Base-by-base conservation (phyloP, 202 grass and related monocot species). In the Panicum hallii region DNA sequence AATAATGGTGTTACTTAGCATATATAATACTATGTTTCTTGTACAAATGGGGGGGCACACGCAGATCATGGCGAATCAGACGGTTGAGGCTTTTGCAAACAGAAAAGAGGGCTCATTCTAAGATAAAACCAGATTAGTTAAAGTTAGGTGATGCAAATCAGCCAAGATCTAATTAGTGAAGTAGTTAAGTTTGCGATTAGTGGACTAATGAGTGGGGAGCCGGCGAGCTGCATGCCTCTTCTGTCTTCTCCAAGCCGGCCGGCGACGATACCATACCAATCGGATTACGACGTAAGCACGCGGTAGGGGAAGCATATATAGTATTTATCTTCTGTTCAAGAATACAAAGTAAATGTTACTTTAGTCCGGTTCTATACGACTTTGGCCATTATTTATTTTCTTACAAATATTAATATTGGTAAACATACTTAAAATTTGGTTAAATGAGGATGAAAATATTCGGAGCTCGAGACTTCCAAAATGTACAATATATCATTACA, bases 81-180 rank as follows among this genome's bases (percentile, higher is more conserved):
- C 7, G 19, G 68, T 34, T 16, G 28, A 0, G 26, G 6, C 55
- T 72, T 72, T 82, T 23, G 42, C n/a, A 45, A 73, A 34, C 66
- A 82, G 19, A 72, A 72, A n/a, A 40, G 55, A 5, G 36, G 9
- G 11, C 19, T n/a, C 16, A 9, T n/a, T 66, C 34, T 16, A 42
- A 16, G 28, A 77, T 4, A 3, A 61, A 74, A 61, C 0, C 6
- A 6, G n/a, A 26, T 26, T 61, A 15, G 13, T 44, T 58, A 28
- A 40, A 15, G 13, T 44, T 58, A 28, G 55, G 55, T 26, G 17
- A 38, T 50, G 28, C 66, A 72, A 72, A 82, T 82, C 67, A 72
- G 17, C 16, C 41, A 72, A 47, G 41, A 72, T 72, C 15, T 61
- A 4, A 58, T 57, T 58, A 62, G 67, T 44, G 40, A 7, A 16